Conservation (phyloP, 179 eudicot genomes). For the Actinidia polygama region DNA sequence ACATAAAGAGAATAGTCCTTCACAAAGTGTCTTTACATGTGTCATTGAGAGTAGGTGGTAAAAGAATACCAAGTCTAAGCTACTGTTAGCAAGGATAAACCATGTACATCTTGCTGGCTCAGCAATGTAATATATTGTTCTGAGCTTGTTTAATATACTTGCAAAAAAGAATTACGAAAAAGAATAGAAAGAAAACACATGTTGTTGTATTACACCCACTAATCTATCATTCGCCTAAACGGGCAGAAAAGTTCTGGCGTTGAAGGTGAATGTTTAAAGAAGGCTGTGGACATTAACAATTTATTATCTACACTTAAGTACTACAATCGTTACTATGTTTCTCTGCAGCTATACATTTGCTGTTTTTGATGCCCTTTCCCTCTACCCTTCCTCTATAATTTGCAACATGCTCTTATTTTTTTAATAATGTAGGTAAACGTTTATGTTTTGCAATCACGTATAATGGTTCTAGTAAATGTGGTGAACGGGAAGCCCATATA, state of each 20-base stretch:
- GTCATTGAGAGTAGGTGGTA: slow-evolving; percentile 94
- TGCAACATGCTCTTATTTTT: neutral
- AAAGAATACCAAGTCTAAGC: slow-evolving; percentile 82
- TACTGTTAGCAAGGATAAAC: slow-evolving; percentile 87
- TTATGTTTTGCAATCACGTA: slow-evolving; percentile 78
- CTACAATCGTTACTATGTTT: neutral
- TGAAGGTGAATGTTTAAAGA: slow-evolving; percentile 96
- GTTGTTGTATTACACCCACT: neutral
- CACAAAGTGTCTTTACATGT: slow-evolving; percentile 96
- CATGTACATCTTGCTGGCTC: slow-evolving; percentile 99
- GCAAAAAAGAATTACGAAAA: no score
- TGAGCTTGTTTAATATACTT: neutral
- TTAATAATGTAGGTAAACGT: neutral
- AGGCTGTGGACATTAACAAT: slow-evolving; percentile 95
- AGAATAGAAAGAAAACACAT: neutral
- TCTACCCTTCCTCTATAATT: neutral
- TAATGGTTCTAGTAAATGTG: slow-evolving; percentile 93
- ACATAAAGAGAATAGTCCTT: slow-evolving; percentile 98
- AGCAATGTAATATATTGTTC: slow-evolving; percentile 63
- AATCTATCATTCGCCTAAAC: slow-evolving; percentile 24
- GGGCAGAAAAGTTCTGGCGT: slow-evolving; percentile 99
- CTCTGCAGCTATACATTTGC: neutral
- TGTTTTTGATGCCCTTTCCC: neutral
- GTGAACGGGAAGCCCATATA: slow-evolving; percentile 88
- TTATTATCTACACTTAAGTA: slow-evolving; percentile 96